A percentile compares a stretch with the other conserved stretches of the same genome.
phyloP scores from a whole-genome alignment of 257 asterid species.

The Solanum habrochaites region DNA sequence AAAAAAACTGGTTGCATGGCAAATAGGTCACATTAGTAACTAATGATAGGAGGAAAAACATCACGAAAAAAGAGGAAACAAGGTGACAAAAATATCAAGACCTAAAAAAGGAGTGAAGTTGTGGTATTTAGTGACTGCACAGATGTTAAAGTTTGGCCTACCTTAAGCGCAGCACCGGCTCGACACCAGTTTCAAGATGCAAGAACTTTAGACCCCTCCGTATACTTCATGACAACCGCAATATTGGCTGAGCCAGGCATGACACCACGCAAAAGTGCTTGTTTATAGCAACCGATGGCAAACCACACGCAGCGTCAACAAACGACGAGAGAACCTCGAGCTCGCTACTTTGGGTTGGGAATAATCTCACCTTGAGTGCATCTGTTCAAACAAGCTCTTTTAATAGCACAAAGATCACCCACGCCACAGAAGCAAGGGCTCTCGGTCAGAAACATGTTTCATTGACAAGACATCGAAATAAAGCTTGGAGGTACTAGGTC shows the following conservation, averaged over 20 bases:
- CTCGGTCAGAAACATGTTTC: not conserved
- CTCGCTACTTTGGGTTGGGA: constrained; percentile 99
- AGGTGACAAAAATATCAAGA: not conserved
- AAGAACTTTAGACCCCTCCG: constrained; percentile 85
- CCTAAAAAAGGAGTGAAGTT: not conserved
- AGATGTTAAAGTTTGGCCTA: not conserved
- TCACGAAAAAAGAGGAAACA: not conserved
- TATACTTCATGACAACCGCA: constrained; percentile 71
- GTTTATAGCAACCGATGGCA: no score
- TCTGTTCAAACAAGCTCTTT: constrained; percentile 73
- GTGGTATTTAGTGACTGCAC: not conserved
- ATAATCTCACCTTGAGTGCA: constrained; percentile 88
- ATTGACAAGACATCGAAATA: not conserved
- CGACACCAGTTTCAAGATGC: constrained; percentile 99
- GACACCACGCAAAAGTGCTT: no score
- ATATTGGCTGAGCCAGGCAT: not conserved
- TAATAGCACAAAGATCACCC: constrained; percentile 86
- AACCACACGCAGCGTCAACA: no score
- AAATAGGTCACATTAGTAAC: not conserved
- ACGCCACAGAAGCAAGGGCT: constrained; percentile 14
- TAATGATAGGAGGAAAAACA: not conserved
- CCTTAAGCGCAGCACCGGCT: constrained; percentile 98
- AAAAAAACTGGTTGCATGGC: constrained; percentile 59
- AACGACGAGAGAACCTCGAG: no score
- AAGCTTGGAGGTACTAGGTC: not conserved